phyloP scores from a whole-genome alignment of 148 eudicot genomes.

The Amaranthus palmeri region DNA sequence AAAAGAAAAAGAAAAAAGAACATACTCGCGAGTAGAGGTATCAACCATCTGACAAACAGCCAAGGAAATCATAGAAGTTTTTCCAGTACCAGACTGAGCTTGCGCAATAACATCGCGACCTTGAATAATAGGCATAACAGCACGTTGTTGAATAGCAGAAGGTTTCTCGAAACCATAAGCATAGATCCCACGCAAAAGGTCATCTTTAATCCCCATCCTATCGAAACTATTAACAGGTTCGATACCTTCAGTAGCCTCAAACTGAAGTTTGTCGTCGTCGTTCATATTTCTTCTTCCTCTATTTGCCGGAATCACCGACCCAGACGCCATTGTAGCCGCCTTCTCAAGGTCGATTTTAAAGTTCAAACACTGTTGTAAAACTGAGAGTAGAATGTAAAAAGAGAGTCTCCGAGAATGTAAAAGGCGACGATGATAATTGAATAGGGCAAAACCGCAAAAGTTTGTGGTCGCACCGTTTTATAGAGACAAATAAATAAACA shows the following conservation, averaged over 20 bases:
- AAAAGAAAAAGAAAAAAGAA: no score
- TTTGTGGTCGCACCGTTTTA: no score
- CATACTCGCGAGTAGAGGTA: no score
- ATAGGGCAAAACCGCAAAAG: no score
- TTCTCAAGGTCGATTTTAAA: background rate
- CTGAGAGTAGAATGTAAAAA: no score
- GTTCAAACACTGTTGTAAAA: no score
- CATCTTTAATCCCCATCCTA: slow-evolving; percentile 47
- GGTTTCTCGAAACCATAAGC: slow-evolving; percentile 19
- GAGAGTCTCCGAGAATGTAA: no score
- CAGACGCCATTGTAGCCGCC: slow-evolving; percentile 1
- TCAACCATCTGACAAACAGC: no score
- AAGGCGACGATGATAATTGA: no score
- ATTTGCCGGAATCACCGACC: slow-evolving; percentile 8
- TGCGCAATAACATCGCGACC: slow-evolving; percentile 7
- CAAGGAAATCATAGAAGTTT: background rate
- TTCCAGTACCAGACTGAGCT: slow-evolving; percentile 19
- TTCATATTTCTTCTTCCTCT: slow-evolving; percentile 24
- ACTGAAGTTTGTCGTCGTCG: slow-evolving; percentile 65
- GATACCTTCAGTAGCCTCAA: slow-evolving; percentile 67
- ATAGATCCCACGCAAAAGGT: slow-evolving; percentile 13
- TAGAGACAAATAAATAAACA: no score
- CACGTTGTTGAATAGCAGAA: slow-evolving; percentile 17
- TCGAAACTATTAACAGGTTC: slow-evolving; percentile 70
- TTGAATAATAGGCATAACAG: slow-evolving; percentile 3